Evolutionary conservation across 169 alveolate species (phyloP).

Genomic region (Eimeria nieschulzi): DNA sequence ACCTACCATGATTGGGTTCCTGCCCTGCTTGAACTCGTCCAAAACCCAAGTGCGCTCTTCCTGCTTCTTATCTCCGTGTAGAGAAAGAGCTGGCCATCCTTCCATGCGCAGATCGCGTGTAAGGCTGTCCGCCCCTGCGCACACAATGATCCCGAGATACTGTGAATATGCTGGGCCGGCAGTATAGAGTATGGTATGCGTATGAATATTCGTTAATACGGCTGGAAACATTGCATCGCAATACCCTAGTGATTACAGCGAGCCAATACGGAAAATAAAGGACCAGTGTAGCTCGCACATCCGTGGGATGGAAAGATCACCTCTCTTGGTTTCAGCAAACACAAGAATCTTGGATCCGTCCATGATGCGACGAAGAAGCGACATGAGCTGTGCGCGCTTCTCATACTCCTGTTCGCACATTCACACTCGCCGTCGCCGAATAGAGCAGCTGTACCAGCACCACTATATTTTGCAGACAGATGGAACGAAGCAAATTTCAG

Average conservation of each 20-base stretch:
- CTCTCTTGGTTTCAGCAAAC: slow-evolving; percentile 91
- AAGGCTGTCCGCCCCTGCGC: slow-evolving; percentile 86
- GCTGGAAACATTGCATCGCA: neutral
- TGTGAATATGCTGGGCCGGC: no score
- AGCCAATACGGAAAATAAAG: neutral
- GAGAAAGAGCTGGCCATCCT: slow-evolving; percentile 95
- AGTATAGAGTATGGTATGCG: neutral
- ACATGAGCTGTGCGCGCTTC: slow-evolving; percentile 78
- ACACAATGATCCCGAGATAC: neutral
- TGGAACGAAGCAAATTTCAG: no score
- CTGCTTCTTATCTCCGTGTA: slow-evolving; percentile 98
- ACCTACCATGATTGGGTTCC: slow-evolving; percentile 89
- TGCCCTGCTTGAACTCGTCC: slow-evolving; percentile 95
- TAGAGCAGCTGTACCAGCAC: no score
- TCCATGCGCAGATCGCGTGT: slow-evolving; percentile 88
- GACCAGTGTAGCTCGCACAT: neutral
- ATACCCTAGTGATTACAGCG: neutral
- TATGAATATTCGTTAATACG: neutral
- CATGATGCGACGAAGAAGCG: slow-evolving; percentile 81
- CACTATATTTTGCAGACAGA: no score
- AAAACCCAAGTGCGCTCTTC: slow-evolving; percentile 93
- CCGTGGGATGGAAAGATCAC: slow-evolving; percentile 48
- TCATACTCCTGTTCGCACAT: slow-evolving; percentile 82
- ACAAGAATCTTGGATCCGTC: slow-evolving; percentile 89
- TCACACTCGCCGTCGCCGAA: no score